Evolutionary conservation across 805 yeast species (phyloP), one percentile per base, ranked within the genome.

Genomic region (Grigorovia yakushimaensis): DNA sequence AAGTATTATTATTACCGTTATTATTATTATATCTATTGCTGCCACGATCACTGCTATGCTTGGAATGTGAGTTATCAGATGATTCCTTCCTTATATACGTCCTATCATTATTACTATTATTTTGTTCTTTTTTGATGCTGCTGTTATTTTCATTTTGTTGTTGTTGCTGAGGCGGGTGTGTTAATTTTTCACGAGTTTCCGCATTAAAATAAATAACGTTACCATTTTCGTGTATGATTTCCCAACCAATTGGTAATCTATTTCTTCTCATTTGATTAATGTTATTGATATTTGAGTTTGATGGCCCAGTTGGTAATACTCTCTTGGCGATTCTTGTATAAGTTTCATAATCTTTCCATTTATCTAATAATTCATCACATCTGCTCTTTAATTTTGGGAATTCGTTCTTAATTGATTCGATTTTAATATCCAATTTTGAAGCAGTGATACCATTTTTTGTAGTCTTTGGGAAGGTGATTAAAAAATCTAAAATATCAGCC

Each of bases 251-350:
- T 2, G 67, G 66, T 27, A 63, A 47, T 42, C 65, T 57, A 21
- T 60, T 51, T 47, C 66, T 60, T 54, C 66, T 59, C 13, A 62
- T 43, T 27, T 10, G 13, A 27, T 4, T 27, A 4, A 10, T 15
- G 9, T 7, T 33, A 33, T 33, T n/a, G 15, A 3, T 33, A 33
- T 4, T 33, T 15, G 18, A 15, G n/a, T 2, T n/a, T 15, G 37
- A 7, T 13, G 37, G 37, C 11, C 37, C 37, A 33, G 37, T 33
- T 33, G 37, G 37, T 33, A 33, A 51, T 38, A 60, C 65, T 46
- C 51, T 73, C 55, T 89, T 82, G 1, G 94, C 89, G 45, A 91
- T 89, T 41, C 93, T 76, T 59, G 82, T 85, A n/a, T 88, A 89
- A 76, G 86, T 79, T 59, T 84, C 82, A 49, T 86, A 74, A 22